Evolutionary conservation across 305 asterid species (phyloP).

Genomic region (Petunia hybrid): DNA sequence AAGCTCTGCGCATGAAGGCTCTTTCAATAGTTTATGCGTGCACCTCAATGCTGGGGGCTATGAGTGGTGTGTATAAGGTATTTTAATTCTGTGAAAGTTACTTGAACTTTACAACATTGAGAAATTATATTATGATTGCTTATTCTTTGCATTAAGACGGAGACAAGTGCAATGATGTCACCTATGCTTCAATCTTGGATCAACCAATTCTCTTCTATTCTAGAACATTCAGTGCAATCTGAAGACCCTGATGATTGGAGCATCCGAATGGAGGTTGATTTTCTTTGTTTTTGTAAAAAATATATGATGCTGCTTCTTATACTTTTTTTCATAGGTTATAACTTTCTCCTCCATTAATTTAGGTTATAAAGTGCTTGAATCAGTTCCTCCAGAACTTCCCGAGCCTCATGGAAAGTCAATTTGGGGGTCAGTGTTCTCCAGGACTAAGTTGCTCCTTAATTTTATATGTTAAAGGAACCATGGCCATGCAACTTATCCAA

Average conservation of each 20-base stretch:
- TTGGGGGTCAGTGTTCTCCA: conserved; percentile 56
- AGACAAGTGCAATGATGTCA: conserved; percentile 70
- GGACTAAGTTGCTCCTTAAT: conserved; percentile 34
- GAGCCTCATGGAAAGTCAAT: conserved; percentile 66
- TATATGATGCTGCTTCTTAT: background rate
- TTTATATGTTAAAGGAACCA: conserved; percentile 22
- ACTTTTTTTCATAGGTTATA: conserved; percentile 1
- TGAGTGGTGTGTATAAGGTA: conserved; percentile 96
- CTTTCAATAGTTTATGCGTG: conserved; percentile 83
- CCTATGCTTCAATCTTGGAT: conserved; percentile 93
- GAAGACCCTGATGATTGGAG: conserved; percentile 99
- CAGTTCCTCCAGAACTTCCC: conserved; percentile 89
- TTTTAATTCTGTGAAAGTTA: conserved; percentile 36
- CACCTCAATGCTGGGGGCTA: conserved; percentile 78
- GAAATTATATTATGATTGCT: conserved; percentile 19
- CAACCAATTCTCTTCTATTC: conserved; percentile 74
- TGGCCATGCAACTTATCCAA: too few species aligned
- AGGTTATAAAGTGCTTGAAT: conserved; percentile 96
- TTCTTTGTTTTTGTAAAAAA: conserved; percentile 25
- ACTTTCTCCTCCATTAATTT: conserved; percentile 34
- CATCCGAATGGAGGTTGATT: conserved; percentile 89
- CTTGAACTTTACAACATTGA: conserved; percentile 16
- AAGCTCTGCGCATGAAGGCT: conserved; percentile 75
- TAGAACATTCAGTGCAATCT: conserved; percentile 77
- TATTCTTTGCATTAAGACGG: conserved; percentile 57